Percentiles rank a stretch among this genome's conserved stretches.
Conservation (phyloP, 768 basidiomycete species). For the Pluteus cervinus region DNA sequence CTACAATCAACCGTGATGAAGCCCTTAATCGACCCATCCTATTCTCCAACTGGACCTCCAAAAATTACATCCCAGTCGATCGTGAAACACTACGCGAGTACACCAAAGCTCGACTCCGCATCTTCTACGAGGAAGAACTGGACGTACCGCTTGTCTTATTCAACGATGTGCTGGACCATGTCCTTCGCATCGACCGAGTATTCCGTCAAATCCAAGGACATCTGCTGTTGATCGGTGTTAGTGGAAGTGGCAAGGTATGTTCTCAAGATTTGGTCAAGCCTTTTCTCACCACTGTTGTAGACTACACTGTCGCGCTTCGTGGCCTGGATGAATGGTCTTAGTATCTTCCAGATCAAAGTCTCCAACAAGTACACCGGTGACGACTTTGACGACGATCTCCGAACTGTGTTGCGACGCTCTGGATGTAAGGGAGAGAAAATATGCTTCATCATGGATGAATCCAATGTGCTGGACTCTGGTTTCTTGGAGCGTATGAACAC, state of each 20-base stretch:
- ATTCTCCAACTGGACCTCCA: slow-evolving; percentile 99
- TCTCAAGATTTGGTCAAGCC: neutral
- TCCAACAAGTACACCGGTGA: slow-evolving; percentile 99
- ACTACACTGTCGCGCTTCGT: slow-evolving; percentile 97
- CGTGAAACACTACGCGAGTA: slow-evolving; percentile 91
- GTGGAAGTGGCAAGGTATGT: slow-evolving; percentile 93
- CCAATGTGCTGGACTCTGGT: slow-evolving; percentile 97
- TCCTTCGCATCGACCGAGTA: slow-evolving; percentile 95
- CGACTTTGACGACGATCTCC: slow-evolving; percentile 97
- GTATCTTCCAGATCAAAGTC: slow-evolving; percentile 99
- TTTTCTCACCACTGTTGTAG: slow-evolving; percentile 32
- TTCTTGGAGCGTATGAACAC: slow-evolving; percentile 99
- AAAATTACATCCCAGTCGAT: slow-evolving; percentile 93
- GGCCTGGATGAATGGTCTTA: slow-evolving; percentile 99
- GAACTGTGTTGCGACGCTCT: slow-evolving; percentile 88
- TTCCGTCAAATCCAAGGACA: slow-evolving; percentile 99
- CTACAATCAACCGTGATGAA: slow-evolving; percentile 82
- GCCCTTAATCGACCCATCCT: slow-evolving; percentile 86
- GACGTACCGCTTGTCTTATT: slow-evolving; percentile 97
- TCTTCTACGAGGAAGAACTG: slow-evolving; percentile 99
- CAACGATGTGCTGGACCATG: slow-evolving; percentile 98
- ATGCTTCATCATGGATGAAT: slow-evolving; percentile 99
- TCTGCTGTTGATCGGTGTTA: slow-evolving; percentile 93
- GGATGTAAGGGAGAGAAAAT: slow-evolving; percentile 99
- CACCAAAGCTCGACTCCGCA: slow-evolving; percentile 90